Evolutionary conservation across 176 grass and related monocot genomes (phyloP), one percentile per base, ranked within the genome.

Genomic region (Carex cristatella): DNA sequence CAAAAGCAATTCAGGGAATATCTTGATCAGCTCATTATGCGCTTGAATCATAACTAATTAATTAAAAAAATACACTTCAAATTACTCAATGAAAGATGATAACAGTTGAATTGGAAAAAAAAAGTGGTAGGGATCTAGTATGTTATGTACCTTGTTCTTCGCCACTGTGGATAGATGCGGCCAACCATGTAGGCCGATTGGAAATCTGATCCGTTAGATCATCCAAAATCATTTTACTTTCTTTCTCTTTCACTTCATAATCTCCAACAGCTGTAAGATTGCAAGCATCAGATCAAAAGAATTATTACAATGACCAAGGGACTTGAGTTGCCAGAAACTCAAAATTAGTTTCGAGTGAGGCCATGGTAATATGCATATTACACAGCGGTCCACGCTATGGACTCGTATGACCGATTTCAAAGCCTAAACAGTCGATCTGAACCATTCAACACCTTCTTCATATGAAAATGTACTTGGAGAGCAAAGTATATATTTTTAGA

Each of bases 121-220:
- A 57, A 55, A 3, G 4, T 35, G 64, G 35, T 14, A 19, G 42
- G 19, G 33, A 75, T 32, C 2, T 79, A 84, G 35, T 69, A 79
- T 80, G 19, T 15, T 69, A 79, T 80, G 19, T 15, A 84, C 96
- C 88, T 91, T 89, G 80, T 90, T 98, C 89, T 94, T 98, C 93
- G 28, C 96, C 93, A 57, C 84, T 84, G 85, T 98, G 93, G 81
- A 98, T 80, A 81, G 96, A 98, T 81, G 93, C 91, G 69, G 91
- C 91, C 88, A 94, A 92, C 93, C 93, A 95, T 75, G 86, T 42
- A 40, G 89, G 96, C 73, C 93, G 91, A 88, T 82, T 79, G 1
- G 38, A 31, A 69, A 98, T 88, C 65, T 92, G 86, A 33, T 86
- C 62, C 56, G 38, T 83, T 55, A 98, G 87, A 90, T 95, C 69